These are phyloP conservation scores for Talaromyces sp. DNA, from an alignment of 2,329 filamentous ascomycete genomes.

Conservation along the genomic window DNA sequence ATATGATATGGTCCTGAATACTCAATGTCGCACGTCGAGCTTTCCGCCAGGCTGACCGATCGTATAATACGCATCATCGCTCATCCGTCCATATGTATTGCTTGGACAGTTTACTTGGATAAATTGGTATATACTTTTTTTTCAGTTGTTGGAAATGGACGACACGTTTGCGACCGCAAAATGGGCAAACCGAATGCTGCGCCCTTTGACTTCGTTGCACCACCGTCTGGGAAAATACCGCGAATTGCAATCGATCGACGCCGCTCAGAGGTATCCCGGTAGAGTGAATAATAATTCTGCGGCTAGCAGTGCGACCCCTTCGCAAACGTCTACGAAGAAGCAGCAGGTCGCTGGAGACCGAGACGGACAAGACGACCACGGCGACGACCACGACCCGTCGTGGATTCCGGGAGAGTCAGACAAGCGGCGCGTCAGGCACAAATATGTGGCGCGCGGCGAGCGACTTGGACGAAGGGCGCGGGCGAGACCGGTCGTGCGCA, in stretches of 20 bases:
- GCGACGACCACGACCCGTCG: conserved; percentile 29
- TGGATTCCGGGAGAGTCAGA: conserved; percentile 33
- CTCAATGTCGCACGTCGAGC: neutral
- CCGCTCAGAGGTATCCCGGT: conserved; percentile 17
- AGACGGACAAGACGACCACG: conserved; percentile 23
- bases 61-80: neutral
- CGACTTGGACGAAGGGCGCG: conserved; percentile 18
- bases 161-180: conserved; percentile 34
- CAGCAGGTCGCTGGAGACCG: conserved; percentile 8
- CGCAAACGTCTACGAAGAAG: conserved; percentile 4
- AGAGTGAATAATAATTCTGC: conserved; percentile 8
- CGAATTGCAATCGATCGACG: conserved; percentile 25
- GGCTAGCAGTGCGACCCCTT: neutral
- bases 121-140: neutral
- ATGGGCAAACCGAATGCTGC: conserved; percentile 41
- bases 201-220: conserved; percentile 36
- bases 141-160: conserved; percentile 22
- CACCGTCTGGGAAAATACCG: conserved; percentile 37
- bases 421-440: conserved; percentile 31
- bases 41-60: neutral
- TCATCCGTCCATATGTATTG: neutral
- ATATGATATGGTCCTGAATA: neutral
- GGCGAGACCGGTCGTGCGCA: conserved; percentile 26
- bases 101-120: neutral
- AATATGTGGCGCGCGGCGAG: conserved; percentile 29